A percentile compares a stretch with the other conserved stretches of the same genome.
These are phyloP conservation scores for Ophiostoma quercus DNA, from an alignment of 2,329 filamentous ascomycete genomes.

Conservation along the genomic window DNA sequence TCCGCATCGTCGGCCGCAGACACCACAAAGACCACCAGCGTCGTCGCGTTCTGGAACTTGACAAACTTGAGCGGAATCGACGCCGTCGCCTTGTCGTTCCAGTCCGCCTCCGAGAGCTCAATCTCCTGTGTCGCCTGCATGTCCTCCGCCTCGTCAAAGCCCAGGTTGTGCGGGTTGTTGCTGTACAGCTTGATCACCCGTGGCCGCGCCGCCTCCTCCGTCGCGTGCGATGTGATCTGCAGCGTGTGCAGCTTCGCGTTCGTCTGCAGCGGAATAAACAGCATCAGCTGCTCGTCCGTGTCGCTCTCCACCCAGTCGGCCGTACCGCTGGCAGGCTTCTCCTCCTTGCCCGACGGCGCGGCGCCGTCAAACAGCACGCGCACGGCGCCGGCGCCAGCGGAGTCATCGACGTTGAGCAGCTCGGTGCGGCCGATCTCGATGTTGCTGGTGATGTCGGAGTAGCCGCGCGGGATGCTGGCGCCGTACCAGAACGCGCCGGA, in stretches of 20 bases:
- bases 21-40: conserved; percentile 79
- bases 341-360: conserved; percentile 37
- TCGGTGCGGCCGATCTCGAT: conserved; percentile 77
- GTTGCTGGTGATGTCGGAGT: conserved; percentile 75
- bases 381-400: conserved; percentile 61
- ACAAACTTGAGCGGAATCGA: conserved; percentile 77
- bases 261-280: conserved; percentile 84
- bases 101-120: conserved; percentile 68
- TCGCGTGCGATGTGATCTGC: conserved; percentile 72
- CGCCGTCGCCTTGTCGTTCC: conserved; percentile 73
- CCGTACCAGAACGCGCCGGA: conserved; percentile 57
- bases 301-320: conserved; percentile 93
- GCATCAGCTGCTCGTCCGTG: conserved; percentile 91
- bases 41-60: conserved; percentile 93
- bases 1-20: conserved; percentile 79
- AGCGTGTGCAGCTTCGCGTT: conserved; percentile 84
- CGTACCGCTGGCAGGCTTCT: conserved; percentile 57
- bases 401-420: conserved; percentile 78
- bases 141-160: conserved; percentile 92
- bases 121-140: conserved; percentile 74
- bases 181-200: conserved; percentile 78
- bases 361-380: conserved; percentile 57
- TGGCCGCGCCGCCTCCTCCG: conserved; percentile 70
- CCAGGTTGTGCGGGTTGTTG: conserved; percentile 83
- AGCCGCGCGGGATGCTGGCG: conserved; percentile 69